Percentiles rank a stretch among this genome's conserved stretches.
These are phyloP conservation scores for Choanephora cucurbitarum DNA, from an alignment of 371 early-diverging fungal genomes.

Conservation along the genomic window DNA sequence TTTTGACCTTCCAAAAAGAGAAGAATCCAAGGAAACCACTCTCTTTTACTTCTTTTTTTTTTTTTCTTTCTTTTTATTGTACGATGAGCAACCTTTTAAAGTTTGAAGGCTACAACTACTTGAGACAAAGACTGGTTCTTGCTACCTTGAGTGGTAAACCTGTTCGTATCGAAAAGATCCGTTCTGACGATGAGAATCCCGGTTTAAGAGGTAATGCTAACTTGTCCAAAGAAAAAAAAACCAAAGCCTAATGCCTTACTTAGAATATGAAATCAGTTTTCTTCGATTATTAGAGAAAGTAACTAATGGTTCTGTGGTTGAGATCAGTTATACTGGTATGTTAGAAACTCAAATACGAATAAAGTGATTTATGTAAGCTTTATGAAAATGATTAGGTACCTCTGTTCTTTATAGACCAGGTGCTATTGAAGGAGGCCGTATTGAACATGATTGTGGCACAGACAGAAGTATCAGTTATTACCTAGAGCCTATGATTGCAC, in stretches of 20 bases:
- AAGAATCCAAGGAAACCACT: too few relatives aligned
- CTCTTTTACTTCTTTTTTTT: background rate
- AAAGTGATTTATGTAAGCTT: background rate
- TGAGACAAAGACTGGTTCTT: slow-evolving; percentile 90
- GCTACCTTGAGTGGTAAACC: slow-evolving; percentile 85
- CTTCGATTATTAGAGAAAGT: slow-evolving; percentile 87
- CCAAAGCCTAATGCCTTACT: background rate
- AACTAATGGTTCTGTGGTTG: slow-evolving; percentile 90
- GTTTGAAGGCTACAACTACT: slow-evolving; percentile 78
- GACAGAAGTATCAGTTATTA: slow-evolving; percentile 89
- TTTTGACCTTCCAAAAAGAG: background rate
- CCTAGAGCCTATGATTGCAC: slow-evolving; percentile 85
- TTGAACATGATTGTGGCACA: slow-evolving; percentile 82
- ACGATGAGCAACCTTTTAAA: slow-evolving; percentile 52
- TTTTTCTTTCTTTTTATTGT: background rate
- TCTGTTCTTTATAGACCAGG: slow-evolving; percentile 88
- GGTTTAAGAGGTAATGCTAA: slow-evolving; percentile 73
- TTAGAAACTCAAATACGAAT: background rate
- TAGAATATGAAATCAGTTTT: slow-evolving; percentile 90
- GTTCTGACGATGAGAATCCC: slow-evolving; percentile 83
- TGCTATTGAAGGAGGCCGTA: slow-evolving; percentile 84
- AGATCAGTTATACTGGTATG: slow-evolving; percentile 90
- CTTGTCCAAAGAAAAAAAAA: background rate
- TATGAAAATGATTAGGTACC: slow-evolving; percentile 65
- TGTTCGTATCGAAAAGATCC: slow-evolving; percentile 88